Conservation (phyloP, 176 grass and related monocot genomes). For the Avena eriantha region DNA sequence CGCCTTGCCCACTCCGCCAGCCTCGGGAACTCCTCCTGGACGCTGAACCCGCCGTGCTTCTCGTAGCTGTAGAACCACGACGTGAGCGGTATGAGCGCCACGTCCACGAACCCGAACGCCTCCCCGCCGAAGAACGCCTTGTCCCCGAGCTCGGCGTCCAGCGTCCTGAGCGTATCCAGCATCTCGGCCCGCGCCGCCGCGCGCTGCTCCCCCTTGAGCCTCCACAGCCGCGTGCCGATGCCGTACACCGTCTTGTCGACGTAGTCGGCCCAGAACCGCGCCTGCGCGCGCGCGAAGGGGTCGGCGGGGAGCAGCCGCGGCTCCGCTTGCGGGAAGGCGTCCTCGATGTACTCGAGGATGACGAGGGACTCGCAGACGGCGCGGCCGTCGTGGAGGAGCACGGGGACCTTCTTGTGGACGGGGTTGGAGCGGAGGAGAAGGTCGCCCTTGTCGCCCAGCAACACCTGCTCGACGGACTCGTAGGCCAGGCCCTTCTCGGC, state of each 20-base stretch:
- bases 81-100: conserved; percentile 13
- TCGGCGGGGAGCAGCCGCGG: conserved; percentile 29
- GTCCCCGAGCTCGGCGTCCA: not conserved
- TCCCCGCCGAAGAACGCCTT: not conserved
- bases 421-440: conserved; percentile 45
- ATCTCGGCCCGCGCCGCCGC: conserved; percentile 37
- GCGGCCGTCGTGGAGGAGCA: conserved; percentile 49
- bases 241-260: conserved; percentile 36
- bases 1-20: conserved; percentile 14
- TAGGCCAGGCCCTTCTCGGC: conserved; percentile 11
- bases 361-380: conserved; percentile 48
- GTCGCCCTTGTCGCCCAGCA: conserved; percentile 5
- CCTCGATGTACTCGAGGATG: conserved; percentile 66
- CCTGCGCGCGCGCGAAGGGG: conserved; percentile 40
- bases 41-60: conserved; percentile 23
- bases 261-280: conserved; percentile 56
- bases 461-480: conserved; percentile 15
- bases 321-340: conserved; percentile 21
- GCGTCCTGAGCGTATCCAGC: conserved; percentile 6
- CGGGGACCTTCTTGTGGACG: conserved; percentile 59
- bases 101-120: conserved; percentile 15
- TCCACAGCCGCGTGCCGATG: conserved; percentile 39
- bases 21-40: not conserved
- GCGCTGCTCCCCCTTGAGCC: conserved; percentile 33
- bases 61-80: conserved; percentile 29